phyloP scores from a whole-genome alignment of 169 alveolate genomes.

The Cryptosporidium ryanae region DNA sequence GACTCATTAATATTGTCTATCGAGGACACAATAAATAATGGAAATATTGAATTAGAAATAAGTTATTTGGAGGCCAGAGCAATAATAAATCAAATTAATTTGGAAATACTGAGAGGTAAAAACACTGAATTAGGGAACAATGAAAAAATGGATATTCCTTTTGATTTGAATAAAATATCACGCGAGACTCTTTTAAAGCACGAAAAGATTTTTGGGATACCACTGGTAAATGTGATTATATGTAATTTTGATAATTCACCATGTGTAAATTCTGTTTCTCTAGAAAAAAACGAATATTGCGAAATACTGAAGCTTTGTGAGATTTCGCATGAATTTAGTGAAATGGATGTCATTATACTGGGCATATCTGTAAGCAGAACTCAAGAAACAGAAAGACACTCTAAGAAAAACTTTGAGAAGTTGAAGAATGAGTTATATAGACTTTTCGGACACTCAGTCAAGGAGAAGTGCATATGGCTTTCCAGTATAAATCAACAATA shows the following conservation, averaged over 20 bases:
- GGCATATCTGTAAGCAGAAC: slow-evolving; percentile 33
- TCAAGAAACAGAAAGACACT: slow-evolving; percentile 40
- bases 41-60: slow-evolving; percentile 1
- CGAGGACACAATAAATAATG: slow-evolving; percentile 8
- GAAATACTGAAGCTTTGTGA: slow-evolving; percentile 20
- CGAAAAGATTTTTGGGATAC: slow-evolving; percentile 7
- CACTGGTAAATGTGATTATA: slow-evolving; percentile 45
- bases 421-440: slow-evolving; percentile 34
- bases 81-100: slow-evolving; percentile 8
- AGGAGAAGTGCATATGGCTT: slow-evolving; percentile 58
- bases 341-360: slow-evolving; percentile 11
- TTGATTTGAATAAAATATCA: neutral
- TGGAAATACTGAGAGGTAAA: neutral
- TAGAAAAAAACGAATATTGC: neutral
- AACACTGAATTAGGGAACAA: neutral
- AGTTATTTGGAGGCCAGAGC: slow-evolving; percentile 9
- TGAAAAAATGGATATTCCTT: neutral
- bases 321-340: slow-evolving; percentile 1
- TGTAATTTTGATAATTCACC: slow-evolving; percentile 42
- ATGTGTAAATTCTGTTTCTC: slow-evolving; percentile 4
- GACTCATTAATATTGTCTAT: slow-evolving; percentile 20
- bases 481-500: slow-evolving; percentile 16
- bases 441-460: slow-evolving; percentile 31
- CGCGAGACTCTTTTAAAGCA: neutral
- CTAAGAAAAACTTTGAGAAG: slow-evolving; percentile 62